These are phyloP conservation scores for Candida odintsovae DNA, from an alignment of 805 yeast species.

Conservation along the genomic window DNA sequence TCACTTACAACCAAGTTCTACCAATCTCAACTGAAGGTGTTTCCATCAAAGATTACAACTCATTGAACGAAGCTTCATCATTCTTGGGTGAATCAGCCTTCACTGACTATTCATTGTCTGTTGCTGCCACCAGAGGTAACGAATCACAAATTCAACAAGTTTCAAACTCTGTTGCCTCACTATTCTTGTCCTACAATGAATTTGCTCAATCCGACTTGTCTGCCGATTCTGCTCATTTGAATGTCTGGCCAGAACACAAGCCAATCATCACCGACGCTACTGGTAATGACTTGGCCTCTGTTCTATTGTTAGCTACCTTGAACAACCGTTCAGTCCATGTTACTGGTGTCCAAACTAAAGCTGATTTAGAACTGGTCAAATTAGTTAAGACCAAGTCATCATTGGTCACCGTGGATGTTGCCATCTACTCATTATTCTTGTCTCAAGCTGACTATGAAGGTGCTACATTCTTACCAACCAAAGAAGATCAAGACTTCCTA, in stretches of 20 bases:
- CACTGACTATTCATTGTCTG: slow-evolving; percentile 78
- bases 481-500: slow-evolving; percentile 72
- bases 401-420: slow-evolving; percentile 84
- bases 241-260: slow-evolving; percentile 77
- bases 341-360: slow-evolving; percentile 75
- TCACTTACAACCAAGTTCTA: slow-evolving; percentile 76
- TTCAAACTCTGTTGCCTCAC: slow-evolving; percentile 63
- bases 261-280: slow-evolving; percentile 90
- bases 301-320: slow-evolving; percentile 81
- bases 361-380: slow-evolving; percentile 76
- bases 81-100: slow-evolving; percentile 52
- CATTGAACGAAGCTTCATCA: slow-evolving; percentile 56
- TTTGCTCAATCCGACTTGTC: slow-evolving; percentile 61
- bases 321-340: slow-evolving; percentile 83
- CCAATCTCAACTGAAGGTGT: slow-evolving; percentile 66
- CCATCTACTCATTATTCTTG: slow-evolving; percentile 72
- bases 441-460: slow-evolving; percentile 67
- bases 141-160: slow-evolving; percentile 55
- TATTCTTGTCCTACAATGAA: slow-evolving; percentile 76
- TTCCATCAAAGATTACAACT: slow-evolving; percentile 55
- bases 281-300: slow-evolving; percentile 89
- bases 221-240: slow-evolving; percentile 73
- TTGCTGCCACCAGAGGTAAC: slow-evolving; percentile 77
- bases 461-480: slow-evolving; percentile 70
- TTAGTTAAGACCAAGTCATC: slow-evolving; percentile 81